Percentiles rank a stretch among this genome's conserved stretches.
Conservation (phyloP, 805 yeast species). For the Candida alai region DNA sequence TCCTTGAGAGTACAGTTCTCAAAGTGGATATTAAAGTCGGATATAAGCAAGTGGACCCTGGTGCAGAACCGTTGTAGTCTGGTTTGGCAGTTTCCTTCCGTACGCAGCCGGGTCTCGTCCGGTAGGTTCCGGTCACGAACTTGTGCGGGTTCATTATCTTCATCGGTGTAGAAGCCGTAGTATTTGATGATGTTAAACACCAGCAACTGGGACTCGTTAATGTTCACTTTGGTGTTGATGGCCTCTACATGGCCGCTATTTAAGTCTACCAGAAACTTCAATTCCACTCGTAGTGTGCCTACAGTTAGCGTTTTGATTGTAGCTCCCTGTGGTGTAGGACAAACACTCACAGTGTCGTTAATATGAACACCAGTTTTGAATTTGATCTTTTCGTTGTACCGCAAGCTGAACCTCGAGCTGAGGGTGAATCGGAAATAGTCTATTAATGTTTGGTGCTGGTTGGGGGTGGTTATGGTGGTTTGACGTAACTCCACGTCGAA, state of each 20-base stretch:
- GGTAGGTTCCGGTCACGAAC: background rate
- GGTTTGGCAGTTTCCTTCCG: background rate
- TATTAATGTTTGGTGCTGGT: constrained; percentile 9
- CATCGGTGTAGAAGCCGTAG: constrained; percentile 3
- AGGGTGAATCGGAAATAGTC: constrained; percentile 21
- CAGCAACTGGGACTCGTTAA: constrained; percentile 10
- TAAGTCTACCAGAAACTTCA: constrained; percentile 7
- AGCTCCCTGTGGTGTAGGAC: background rate
- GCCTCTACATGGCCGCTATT: constrained; percentile 2
- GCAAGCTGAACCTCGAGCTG: constrained; percentile 18
- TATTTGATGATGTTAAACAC: constrained; percentile 7
- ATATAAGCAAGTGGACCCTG: constrained; percentile 17
- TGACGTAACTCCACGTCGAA: constrained; percentile 21
- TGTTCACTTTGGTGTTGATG: constrained; percentile 6
- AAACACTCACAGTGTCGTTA: constrained; percentile 8
- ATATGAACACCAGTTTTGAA: constrained; percentile 12
- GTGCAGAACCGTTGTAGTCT: background rate
- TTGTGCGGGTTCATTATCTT: constrained; percentile 3
- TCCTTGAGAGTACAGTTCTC: constrained; percentile 24
- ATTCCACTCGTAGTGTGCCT: constrained; percentile 1
- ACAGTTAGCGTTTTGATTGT: constrained; percentile 6
- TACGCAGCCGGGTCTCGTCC: background rate
- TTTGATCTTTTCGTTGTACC: constrained; percentile 16
- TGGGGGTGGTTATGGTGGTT: constrained; percentile 7
- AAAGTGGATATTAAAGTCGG: constrained; percentile 23